A percentile compares a stretch with the other conserved stretches of the same genome.
phyloP scores from a whole-genome alignment of 78 protist species.

The Guillardia theta region DNA sequence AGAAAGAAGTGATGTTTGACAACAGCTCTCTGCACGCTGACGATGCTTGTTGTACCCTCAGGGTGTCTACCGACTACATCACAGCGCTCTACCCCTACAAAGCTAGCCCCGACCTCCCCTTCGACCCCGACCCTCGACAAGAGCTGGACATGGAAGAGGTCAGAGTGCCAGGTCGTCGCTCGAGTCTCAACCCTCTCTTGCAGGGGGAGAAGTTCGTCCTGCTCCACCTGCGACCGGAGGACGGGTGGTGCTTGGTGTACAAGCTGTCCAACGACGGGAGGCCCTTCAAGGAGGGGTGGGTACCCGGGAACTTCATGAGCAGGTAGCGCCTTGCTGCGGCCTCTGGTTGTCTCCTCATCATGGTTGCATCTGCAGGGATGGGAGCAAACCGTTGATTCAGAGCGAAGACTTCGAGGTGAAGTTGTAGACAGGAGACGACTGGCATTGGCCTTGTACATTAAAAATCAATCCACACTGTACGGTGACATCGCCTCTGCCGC shows the following conservation, averaged over 20 bases:
- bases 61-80: not conserved
- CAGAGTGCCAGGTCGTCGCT: too few species aligned
- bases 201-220: not conserved
- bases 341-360: too few species aligned
- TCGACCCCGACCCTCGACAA: not conserved
- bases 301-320: not conserved
- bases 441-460: too few species aligned
- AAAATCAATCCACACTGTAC: too few species aligned
- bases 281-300: slow-evolving; percentile 21
- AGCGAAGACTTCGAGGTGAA: too few species aligned
- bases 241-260: not conserved
- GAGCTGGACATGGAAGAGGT: not conserved
- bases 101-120: slow-evolving; percentile 12
- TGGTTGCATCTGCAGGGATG: too few species aligned
- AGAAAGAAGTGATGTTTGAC: not conserved
- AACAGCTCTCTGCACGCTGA: not conserved
- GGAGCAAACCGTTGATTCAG: too few species aligned
- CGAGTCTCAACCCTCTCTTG: not conserved
- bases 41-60: not conserved
- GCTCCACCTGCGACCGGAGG: not conserved
- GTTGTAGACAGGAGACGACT: too few species aligned
- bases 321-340: too few species aligned
- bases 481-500: too few species aligned
- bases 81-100: not conserved
- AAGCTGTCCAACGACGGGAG: not conserved